phyloP scores from a whole-genome alignment of 208 protist species.

The Leptomonas seymouri region DNA sequence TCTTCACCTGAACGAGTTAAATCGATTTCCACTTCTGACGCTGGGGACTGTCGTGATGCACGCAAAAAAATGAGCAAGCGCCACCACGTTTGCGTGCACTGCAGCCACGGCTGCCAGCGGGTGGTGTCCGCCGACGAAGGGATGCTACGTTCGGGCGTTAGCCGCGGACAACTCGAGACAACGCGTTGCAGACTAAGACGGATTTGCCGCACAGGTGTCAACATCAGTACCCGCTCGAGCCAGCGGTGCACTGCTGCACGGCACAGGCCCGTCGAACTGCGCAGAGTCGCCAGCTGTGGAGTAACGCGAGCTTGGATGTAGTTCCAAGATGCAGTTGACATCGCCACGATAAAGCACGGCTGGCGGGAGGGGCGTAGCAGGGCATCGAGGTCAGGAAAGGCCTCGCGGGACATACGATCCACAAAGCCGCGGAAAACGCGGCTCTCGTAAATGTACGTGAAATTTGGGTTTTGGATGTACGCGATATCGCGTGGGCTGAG shows the following conservation, averaged over 20 bases:
- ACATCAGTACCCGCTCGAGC: background rate
- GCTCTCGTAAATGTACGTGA: conserved; percentile 46
- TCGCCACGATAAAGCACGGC: conserved; percentile 10
- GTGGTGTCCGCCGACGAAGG: background rate
- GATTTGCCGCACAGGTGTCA: background rate
- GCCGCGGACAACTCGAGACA: background rate
- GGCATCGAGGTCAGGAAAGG: conserved; percentile 51
- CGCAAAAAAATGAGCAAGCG: too few species aligned
- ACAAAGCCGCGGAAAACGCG: conserved; percentile 37
- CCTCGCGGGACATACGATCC: conserved; percentile 26
- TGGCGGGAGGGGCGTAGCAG: conserved; percentile 32
- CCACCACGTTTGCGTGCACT: too few species aligned
- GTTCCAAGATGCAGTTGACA: conserved; percentile 3
- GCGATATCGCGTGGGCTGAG: conserved; percentile 33
- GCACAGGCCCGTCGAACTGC: background rate
- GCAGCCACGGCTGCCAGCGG: too few species aligned
- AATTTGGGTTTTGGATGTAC: conserved; percentile 34
- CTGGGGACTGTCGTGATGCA: too few species aligned
- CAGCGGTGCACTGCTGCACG: background rate
- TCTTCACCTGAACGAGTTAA: too few species aligned
- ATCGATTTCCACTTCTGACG: too few species aligned
- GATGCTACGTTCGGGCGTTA: background rate
- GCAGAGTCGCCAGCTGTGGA: background rate
- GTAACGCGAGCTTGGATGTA: conserved; percentile 13
- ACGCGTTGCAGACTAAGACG: background rate